Conservation (phyloP, 148 eudicot genomes). For the Dianthus caryophyllus region DNA sequence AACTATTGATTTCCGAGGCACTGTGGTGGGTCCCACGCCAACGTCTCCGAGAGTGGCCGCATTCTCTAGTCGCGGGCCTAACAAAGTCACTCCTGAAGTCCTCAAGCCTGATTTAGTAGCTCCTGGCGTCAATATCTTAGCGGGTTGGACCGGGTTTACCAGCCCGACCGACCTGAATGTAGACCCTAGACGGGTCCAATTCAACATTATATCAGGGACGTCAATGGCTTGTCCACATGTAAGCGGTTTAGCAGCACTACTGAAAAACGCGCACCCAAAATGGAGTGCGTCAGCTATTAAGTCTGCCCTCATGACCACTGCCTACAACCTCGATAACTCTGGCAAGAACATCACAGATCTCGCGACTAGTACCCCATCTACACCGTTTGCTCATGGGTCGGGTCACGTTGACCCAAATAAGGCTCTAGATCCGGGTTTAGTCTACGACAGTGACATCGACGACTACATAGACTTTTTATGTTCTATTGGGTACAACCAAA, state of each 20-base stretch:
- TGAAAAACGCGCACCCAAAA: conserved; percentile 48
- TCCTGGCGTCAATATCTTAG: conserved; percentile 86
- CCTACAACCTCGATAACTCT: conserved; percentile 56
- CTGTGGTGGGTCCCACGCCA: conserved; percentile 55
- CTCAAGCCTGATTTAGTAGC: conserved; percentile 89
- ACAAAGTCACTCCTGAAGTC: conserved; percentile 57
- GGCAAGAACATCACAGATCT: conserved; percentile 66
- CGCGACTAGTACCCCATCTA: conserved; percentile 59
- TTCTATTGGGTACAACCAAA: conserved; percentile 59
- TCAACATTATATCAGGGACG: conserved; percentile 88
- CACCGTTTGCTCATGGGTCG: conserved; percentile 68
- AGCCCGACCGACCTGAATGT: conserved; percentile 60
- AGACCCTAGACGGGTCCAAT: conserved; percentile 69
- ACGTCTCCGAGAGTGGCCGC: conserved; percentile 75
- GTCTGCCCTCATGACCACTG: conserved; percentile 93
- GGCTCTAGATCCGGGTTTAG: conserved; percentile 71
- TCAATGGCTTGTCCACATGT: conserved; percentile 98
- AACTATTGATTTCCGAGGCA: conserved; percentile 58
- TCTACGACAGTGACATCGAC: conserved; percentile 46
- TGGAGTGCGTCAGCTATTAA: conserved; percentile 84
- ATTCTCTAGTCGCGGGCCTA: conserved; percentile 94
- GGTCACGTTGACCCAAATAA: conserved; percentile 87
- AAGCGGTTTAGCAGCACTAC: conserved; percentile 77
- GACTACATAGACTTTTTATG: conserved; percentile 67
- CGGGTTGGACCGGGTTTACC: conserved; percentile 76